Evolutionary conservation across 2,329 filamentous ascomycete genomes (phyloP).

Genomic region (Epicoccum nigrum): DNA sequence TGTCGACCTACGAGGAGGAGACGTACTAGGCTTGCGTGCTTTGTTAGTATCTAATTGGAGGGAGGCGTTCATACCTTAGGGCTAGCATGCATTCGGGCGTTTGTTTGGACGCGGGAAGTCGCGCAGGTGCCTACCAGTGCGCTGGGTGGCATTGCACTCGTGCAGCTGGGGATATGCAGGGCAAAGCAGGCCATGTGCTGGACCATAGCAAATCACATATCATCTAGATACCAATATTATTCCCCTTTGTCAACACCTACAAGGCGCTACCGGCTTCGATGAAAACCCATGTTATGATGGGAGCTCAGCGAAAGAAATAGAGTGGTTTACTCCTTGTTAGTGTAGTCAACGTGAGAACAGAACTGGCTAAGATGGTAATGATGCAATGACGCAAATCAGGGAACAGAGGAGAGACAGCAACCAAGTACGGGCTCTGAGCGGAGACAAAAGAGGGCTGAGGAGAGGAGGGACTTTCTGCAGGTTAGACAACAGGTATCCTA

Average conservation of each 20-base stretch:
- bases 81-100: constrained; percentile 15
- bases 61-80: constrained; percentile 6
- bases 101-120: constrained; percentile 8
- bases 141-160: background rate
- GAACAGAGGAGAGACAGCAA: too few species aligned
- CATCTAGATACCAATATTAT: constrained; percentile 38
- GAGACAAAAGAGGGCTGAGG: too few species aligned
- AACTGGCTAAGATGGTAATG: too few species aligned
- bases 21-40: constrained; percentile 53
- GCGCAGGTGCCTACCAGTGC: constrained; percentile 8
- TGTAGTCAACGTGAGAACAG: too few species aligned
- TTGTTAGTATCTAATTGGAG: constrained; percentile 2
- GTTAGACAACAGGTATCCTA: too few species aligned
- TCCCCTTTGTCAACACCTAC: constrained; percentile 31
- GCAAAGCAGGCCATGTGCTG: constrained; percentile 17
- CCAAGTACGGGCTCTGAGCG: too few species aligned
- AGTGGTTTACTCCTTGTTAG: too few species aligned
- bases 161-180: constrained; percentile 6
- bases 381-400: too few species aligned
- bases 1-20: constrained; percentile 60
- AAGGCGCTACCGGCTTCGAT: too few species aligned
- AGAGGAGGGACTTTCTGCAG: too few species aligned
- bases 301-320: too few species aligned
- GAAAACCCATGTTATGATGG: too few species aligned
- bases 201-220: constrained; percentile 26